Evolutionary conservation across 305 asterid genomes (phyloP).

Genomic region (Fraxinus velutina): DNA sequence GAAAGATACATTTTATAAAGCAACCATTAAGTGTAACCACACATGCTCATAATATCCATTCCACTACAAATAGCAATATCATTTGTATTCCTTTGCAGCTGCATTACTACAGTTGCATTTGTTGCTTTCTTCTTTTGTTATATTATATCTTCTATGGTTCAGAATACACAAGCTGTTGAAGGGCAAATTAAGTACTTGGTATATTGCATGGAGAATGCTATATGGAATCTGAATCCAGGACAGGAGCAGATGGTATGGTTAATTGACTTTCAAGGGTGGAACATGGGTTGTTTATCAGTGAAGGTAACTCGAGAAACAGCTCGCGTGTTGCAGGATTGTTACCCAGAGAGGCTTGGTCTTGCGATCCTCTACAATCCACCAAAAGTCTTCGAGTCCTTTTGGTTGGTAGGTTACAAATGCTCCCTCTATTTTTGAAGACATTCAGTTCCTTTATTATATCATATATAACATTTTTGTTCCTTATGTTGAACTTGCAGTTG

Average conservation of each 20-base stretch:
- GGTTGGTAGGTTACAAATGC: slow-evolving; percentile 42
- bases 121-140: not conserved
- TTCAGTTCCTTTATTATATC: not conserved
- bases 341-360: slow-evolving; percentile 63
- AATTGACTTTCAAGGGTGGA: slow-evolving; percentile 55
- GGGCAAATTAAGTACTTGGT: slow-evolving; percentile 55
- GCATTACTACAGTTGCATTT: not conserved
- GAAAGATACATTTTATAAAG: not conserved
- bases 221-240: slow-evolving; percentile 33
- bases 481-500: slow-evolving; percentile 34
- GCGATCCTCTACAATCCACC: slow-evolving; percentile 66
- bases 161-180: slow-evolving; percentile 45
- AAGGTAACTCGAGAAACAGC: slow-evolving; percentile 56
- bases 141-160: slow-evolving; percentile 5
- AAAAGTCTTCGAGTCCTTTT: slow-evolving; percentile 62
- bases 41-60: not conserved
- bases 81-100: not conserved
- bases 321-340: slow-evolving; percentile 48
- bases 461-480: not conserved
- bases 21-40: not conserved
- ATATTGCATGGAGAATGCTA: slow-evolving; percentile 60
- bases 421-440: not conserved
- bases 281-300: slow-evolving; percentile 46
- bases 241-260: slow-evolving; percentile 67
- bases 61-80: not conserved